A percentile compares a stretch with the other conserved stretches of the same genome.
phyloP scores from a whole-genome alignment of 177 flowering plant species.

The Vitis hybrid region DNA sequence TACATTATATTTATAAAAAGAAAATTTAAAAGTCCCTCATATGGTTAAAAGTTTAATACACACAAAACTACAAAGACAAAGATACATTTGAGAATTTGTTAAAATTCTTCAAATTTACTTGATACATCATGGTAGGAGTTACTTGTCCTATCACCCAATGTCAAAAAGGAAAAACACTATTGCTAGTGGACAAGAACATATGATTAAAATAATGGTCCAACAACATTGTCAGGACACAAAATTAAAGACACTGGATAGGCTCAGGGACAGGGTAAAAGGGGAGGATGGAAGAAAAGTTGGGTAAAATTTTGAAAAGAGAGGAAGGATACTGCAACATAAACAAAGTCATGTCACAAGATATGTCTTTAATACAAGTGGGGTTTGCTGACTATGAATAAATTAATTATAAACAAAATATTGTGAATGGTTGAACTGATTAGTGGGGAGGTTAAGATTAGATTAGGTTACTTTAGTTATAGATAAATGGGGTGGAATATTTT shows the following conservation, averaged over 20 bases:
- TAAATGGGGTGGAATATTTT: not conserved
- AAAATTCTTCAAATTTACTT: too few species aligned
- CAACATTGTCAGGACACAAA: too few species aligned
- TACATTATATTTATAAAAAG: too few species aligned
- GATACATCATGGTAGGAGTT: too few species aligned
- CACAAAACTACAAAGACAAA: too few species aligned
- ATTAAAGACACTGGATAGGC: not conserved
- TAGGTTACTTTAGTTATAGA: not conserved
- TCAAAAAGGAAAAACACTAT: too few species aligned
- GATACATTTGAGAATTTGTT: too few species aligned
- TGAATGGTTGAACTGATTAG: not conserved
- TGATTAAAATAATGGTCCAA: too few species aligned
- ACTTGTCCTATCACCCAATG: too few species aligned
- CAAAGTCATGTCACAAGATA: not conserved
- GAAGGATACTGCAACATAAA: not conserved
- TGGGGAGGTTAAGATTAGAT: not conserved
- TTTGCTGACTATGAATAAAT: not conserved
- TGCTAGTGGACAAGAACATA: too few species aligned
- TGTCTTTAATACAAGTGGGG: not conserved
- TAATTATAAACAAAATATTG: not conserved
- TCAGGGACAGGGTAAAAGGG: not conserved
- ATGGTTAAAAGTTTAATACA: too few species aligned
- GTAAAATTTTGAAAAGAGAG: not conserved
- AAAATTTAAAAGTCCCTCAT: too few species aligned
- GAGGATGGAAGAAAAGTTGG: not conserved